Percentiles rank a stretch among this genome's conserved stretches.
Evolutionary conservation across 805 yeast species (phyloP).

Genomic region (Saccharomyces jurei): DNA sequence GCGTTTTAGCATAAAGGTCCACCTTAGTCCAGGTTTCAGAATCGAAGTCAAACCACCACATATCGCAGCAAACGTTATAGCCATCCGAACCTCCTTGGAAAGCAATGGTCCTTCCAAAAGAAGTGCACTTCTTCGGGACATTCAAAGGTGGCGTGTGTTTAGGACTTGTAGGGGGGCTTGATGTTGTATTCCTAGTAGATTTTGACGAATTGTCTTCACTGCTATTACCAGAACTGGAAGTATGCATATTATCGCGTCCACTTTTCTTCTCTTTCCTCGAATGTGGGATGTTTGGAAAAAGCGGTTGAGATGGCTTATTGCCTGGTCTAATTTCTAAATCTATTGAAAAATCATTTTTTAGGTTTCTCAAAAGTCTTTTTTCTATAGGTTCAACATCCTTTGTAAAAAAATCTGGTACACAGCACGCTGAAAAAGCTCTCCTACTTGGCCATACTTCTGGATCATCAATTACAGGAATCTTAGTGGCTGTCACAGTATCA

Average conservation of each 20-base stretch:
- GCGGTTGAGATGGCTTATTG: conserved; percentile 5
- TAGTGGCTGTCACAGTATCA: conserved; percentile 31
- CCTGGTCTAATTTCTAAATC: conserved; percentile 6
- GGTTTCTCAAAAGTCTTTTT: conserved; percentile 12
- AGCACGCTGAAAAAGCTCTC: conserved; percentile 33
- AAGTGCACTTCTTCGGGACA: neutral
- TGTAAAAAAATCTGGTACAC: conserved; percentile 13
- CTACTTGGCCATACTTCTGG: conserved; percentile 25
- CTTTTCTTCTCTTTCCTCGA: conserved; percentile 4
- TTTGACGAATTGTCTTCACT: neutral
- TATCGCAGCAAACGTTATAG: conserved; percentile 36
- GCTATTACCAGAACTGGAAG: neutral
- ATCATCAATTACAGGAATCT: conserved; percentile 14
- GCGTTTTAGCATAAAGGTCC: conserved; percentile 10
- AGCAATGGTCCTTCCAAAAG: conserved; percentile 16
- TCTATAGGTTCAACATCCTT: conserved; percentile 8
- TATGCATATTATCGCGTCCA: neutral
- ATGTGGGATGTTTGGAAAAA: conserved; percentile 16
- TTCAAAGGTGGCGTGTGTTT: neutral
- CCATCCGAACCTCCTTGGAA: conserved; percentile 36
- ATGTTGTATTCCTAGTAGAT: neutral
- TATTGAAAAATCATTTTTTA: conserved; percentile 17
- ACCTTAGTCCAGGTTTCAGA: conserved; percentile 35
- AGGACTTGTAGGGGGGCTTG: neutral
- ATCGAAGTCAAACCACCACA: conserved; percentile 44